Conservation (phyloP, 495 filamentous ascomycete genomes). For the Aspergillus wentii region DNA sequence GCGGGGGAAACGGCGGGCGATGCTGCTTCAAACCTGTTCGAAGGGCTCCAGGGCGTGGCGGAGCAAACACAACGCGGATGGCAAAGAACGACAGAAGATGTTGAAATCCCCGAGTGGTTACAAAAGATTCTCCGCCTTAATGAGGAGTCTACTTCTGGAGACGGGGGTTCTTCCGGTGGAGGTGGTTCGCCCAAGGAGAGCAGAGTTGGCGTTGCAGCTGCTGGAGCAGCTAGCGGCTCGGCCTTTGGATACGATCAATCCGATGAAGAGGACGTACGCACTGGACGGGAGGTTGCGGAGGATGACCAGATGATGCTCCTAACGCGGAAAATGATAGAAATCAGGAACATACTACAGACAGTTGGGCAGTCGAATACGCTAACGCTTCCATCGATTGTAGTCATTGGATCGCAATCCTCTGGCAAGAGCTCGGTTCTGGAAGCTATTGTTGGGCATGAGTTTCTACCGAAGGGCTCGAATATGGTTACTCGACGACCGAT, state of each 20-base stretch:
- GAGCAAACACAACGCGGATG: slow-evolving; percentile 75
- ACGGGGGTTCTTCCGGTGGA: slow-evolving; percentile 34
- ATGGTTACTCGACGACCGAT: slow-evolving; percentile 98
- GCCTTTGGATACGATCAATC: slow-evolving; percentile 74
- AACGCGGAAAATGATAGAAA: slow-evolving; percentile 99
- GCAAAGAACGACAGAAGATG: slow-evolving; percentile 73
- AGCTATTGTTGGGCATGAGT: slow-evolving; percentile 96
- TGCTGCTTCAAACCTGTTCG: slow-evolving; percentile 61
- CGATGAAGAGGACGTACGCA: slow-evolving; percentile 64
- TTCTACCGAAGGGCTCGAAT: slow-evolving; percentile 93
- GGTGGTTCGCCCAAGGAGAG: slow-evolving; percentile 60
- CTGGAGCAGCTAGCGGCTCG: slow-evolving; percentile 58
- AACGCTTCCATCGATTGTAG: slow-evolving; percentile 90
- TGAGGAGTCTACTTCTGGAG: slow-evolving; percentile 39
- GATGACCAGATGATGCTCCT: slow-evolving; percentile 99
- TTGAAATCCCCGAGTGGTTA: slow-evolving; percentile 82
- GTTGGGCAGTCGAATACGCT: slow-evolving; percentile 87
- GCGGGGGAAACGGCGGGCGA: slow-evolving; percentile 63
- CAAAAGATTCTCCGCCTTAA: slow-evolving; percentile 63
- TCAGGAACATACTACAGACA: slow-evolving; percentile 80
- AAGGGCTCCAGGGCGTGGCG: slow-evolving; percentile 65
- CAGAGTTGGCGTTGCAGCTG: slow-evolving; percentile 43
- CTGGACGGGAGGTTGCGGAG: slow-evolving; percentile 60
- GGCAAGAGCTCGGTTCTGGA: slow-evolving; percentile 98
- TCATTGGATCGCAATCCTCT: slow-evolving; percentile 96